Evolutionary conservation across 805 yeast species (phyloP).

Genomic region (Candida ortonii): DNA sequence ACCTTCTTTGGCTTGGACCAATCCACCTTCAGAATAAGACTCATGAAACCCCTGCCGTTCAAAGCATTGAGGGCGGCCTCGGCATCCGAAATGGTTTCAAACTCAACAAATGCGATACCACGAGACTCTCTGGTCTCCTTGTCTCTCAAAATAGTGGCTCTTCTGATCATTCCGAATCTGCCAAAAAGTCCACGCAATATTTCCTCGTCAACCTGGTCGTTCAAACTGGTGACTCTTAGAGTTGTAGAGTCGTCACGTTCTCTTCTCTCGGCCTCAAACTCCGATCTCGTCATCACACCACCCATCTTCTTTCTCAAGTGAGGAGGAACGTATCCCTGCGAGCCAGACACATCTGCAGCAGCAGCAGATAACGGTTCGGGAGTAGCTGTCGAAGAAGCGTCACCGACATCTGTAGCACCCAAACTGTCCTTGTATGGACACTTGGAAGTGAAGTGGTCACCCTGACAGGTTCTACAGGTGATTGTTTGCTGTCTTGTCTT

Average conservation of each 20-base stretch:
- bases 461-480: conserved; percentile 88
- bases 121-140: conserved; percentile 91
- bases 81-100: conserved; percentile 65
- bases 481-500: conserved; percentile 56
- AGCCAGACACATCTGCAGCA: conserved; percentile 14
- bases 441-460: conserved; percentile 87
- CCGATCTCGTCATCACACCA: conserved; percentile 29
- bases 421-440: conserved; percentile 95
- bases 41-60: conserved; percentile 91
- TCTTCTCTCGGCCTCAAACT: conserved; percentile 38
- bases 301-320: conserved; percentile 46
- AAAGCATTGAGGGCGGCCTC: conserved; percentile 70
- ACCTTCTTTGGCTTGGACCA: conserved; percentile 48
- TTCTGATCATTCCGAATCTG: conserved; percentile 62
- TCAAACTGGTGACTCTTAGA: conserved; percentile 86
- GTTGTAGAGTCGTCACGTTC: conserved; percentile 83
- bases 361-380: conserved; percentile 19
- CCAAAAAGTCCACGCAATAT: conserved; percentile 72
- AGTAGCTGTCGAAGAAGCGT: conserved; percentile 17
- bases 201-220: conserved; percentile 78
- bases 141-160: conserved; percentile 83
- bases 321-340: conserved; percentile 59
- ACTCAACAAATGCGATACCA: conserved; percentile 94
- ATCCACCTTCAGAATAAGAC: conserved; percentile 70
- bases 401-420: conserved; percentile 41